These are phyloP conservation scores for Orbilia oligospora DNA, from an alignment of 2,329 filamentous ascomycete genomes.

Conservation along the genomic window DNA sequence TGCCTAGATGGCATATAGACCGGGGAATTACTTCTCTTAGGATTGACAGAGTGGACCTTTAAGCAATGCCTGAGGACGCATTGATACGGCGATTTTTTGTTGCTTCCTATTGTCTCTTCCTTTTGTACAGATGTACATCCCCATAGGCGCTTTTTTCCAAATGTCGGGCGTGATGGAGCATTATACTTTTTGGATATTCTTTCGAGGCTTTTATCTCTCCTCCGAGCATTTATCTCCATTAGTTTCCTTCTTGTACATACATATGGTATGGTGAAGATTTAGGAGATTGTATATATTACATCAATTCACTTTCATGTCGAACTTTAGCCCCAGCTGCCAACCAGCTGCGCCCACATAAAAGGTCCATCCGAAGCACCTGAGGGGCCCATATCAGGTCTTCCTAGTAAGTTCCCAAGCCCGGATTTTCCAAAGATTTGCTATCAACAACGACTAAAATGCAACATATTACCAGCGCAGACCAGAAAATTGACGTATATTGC, in stretches of 20 bases:
- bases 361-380: background rate
- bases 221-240: conserved; percentile 26
- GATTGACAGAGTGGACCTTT: conserved; percentile 2
- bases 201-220: conserved; percentile 29
- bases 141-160: conserved; percentile 28
- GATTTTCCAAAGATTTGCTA: background rate
- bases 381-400: too few species aligned
- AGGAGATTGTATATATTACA: conserved; percentile 21
- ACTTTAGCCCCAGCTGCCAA: conserved; percentile 6
- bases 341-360: conserved; percentile 1
- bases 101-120: background rate
- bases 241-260: conserved; percentile 18
- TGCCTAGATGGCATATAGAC: conserved; percentile 40
- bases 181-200: conserved; percentile 13
- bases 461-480: background rate
- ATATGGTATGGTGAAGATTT: conserved; percentile 8
- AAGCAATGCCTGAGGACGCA: background rate
- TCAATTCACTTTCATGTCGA: conserved; percentile 9
- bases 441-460: conserved; percentile 1
- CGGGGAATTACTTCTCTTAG: conserved; percentile 19
- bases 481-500: background rate
- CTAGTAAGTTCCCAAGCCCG: background rate
- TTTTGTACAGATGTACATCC: conserved; percentile 18
- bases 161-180: conserved; percentile 35
- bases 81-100: background rate